Base-by-base conservation (phyloP, 1,284 basidiomycete species). In the Ganoderma lucidum region DNA sequence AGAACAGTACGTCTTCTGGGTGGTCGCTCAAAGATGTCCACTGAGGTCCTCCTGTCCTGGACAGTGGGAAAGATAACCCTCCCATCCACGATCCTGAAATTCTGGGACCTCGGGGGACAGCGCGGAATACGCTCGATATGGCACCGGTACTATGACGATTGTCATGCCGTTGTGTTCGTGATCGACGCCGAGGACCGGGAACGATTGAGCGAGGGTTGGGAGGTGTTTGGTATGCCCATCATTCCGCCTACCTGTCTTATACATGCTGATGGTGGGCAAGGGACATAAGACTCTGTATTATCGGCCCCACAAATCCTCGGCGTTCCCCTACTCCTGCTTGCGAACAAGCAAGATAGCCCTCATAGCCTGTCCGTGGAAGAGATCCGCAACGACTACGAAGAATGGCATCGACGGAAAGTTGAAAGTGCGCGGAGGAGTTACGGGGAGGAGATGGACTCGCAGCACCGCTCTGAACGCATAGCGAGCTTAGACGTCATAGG, bases 41-140 rank as follows among this genome's bases (percentile, higher is more conserved):
- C 19, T 55, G 39, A 32, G 35, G 15, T 64, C 35, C 28, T 28
- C 53, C 9, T 42, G 41, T 37, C 19, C 19, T 15, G 45, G 8
- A 12, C 75, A 98, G 96, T 94, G 81, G 96, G 96, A 53, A 95
- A 95, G 79, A 96, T 97, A 70, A 92, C 90, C 0, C 85, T 98
- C 6, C 95, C 96, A 0, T 97, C 95, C 0, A 96, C 96, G 0
- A 93, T 96, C 30, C 87, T 98, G 44, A 94, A 96, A 77, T 97
- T 98, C 85, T 97, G 95, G 89, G 96, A 98, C 77, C 85, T 98
- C 4, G 96, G 96, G 9, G 96, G 96, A 0, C 96, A 98, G 79
- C 85, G 93, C 1, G 95, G 96, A 37, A 96, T 98, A 62, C 88
- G 96, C 28, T 92, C 90, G 37, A 96, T 98, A 71, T 98, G 96